Evolutionary conservation across 2,329 filamentous ascomycete genomes (phyloP), one percentile per base, ranked within the genome.

Genomic region (Colletotrichum graminicola): DNA sequence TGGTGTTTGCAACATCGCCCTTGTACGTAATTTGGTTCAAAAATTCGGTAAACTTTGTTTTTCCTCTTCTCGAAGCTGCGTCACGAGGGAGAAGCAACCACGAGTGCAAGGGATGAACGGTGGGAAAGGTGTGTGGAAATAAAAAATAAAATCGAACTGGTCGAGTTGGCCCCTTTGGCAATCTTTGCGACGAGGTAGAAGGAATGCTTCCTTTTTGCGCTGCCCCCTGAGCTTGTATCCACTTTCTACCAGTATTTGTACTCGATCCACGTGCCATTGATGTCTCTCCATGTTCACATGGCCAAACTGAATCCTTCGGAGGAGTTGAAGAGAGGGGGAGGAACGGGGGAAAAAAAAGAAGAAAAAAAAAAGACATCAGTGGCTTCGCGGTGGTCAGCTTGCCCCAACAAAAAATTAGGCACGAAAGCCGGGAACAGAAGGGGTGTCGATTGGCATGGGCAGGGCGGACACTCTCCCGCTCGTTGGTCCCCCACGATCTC

Each of bases 31-130:
- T 61, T 43, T 34, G 67, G 56, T 59, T 71, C 65, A 60, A 71
- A 71, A 54, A 59, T 63, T 60, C 68, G 36, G 26, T 47, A 67
- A 41, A 39, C 41, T 8, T 61, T 57, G 12, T 26, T 60, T 62
- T 43, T 36, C 11, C 43, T 29, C 32, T 29, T 43, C 41, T 52
- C 41, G 57, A 45, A 60, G 68, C 68, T 60, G 65, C 65, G 54
- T 71, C 59, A 57, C 56, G 62, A 41, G 41, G 49, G 55, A 72
- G 70, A 72, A 72, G 66, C 55, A 72, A 72, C 55, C 34, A 62
- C 49, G 18, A 57, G 21, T 23, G 45, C 39, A 68, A 64, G 62
- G 70, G 66, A 62, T 66, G 43, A 6, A 12, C n/a, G 23, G 47
- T 18, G 49, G 61, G 57, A 57, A 57, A 55, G 60, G 21, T 49